A percentile compares a stretch with the other conserved stretches of the same genome.
Evolutionary conservation across 2,329 filamentous ascomycete species (phyloP).

Genomic region (Albophoma yamanashiensis): DNA sequence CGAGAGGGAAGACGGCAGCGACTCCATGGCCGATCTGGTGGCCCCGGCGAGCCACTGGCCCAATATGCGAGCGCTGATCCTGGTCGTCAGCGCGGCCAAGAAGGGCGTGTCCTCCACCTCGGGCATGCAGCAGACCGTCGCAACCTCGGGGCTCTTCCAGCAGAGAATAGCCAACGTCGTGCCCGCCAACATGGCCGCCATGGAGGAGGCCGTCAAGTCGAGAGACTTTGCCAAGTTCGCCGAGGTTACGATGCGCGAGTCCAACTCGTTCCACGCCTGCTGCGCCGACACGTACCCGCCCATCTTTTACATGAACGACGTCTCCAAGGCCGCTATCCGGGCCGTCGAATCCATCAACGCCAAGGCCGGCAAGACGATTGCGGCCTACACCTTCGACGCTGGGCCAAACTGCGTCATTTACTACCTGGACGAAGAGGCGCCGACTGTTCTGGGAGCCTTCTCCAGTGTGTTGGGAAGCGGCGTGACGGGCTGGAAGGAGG

Average conservation of each 20-base stretch:
- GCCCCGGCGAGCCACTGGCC: conserved; percentile 89
- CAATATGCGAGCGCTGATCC: conserved; percentile 81
- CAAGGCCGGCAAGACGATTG: conserved; percentile 65
- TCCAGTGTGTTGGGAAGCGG: conserved; percentile 49
- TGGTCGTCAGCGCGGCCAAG: conserved; percentile 88
- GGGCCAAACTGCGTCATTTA: conserved; percentile 96
- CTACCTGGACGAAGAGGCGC: conserved; percentile 72
- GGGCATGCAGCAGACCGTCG: conserved; percentile 95
- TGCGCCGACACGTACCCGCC: conserved; percentile 94
- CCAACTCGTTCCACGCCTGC: conserved; percentile 91
- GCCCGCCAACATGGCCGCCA: conserved; percentile 69
- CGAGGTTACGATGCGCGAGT: conserved; percentile 89
- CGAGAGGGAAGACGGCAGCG: conserved; percentile 61
- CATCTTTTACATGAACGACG: conserved; percentile 98
- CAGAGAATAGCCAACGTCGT: conserved; percentile 67
- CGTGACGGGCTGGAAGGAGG: conserved; percentile 63
- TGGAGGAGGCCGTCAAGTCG: conserved; percentile 70
- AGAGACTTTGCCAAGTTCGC: conserved; percentile 82
- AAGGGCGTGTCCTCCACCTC: conserved; percentile 89
- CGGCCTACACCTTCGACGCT: conserved; percentile 95
- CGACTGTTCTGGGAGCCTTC: conserved; percentile 66
- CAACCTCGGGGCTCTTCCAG: conserved; percentile 79
- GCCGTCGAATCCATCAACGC: conserved; percentile 84
- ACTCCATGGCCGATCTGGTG: conserved; percentile 81
- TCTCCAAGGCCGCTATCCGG: conserved; percentile 75